Evolutionary conservation across 805 yeast genomes (phyloP).

Genomic region (Teunomyces stri): DNA sequence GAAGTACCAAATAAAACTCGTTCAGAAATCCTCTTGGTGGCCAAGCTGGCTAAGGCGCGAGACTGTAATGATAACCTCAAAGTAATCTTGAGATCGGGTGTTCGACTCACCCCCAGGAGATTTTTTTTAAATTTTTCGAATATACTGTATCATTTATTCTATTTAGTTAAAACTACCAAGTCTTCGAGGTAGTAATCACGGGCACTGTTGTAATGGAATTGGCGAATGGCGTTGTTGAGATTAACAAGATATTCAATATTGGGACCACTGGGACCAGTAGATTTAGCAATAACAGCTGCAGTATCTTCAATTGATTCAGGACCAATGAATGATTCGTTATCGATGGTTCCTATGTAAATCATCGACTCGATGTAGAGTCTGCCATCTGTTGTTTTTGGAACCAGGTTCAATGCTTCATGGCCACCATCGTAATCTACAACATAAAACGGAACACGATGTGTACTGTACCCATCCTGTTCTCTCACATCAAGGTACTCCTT

Average conservation of each 20-base stretch:
- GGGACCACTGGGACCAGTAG: conserved; percentile 79
- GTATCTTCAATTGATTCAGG: conserved; percentile 64
- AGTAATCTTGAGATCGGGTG: conserved; percentile 49
- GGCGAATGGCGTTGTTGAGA: conserved; percentile 47
- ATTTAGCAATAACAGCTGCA: conserved; percentile 54
- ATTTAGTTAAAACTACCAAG: conserved; percentile 11
- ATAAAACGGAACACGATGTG: conserved; percentile 64
- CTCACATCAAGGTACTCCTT: conserved; percentile 70
- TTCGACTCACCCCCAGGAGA: conserved; percentile 51
- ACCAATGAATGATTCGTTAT: conserved; percentile 80
- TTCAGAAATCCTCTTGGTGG: conserved; percentile 36
- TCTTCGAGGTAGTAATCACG: conserved; percentile 38
- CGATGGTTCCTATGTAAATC: conserved; percentile 81
- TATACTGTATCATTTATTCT: conserved; percentile 9
- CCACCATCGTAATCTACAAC: conserved; percentile 28
- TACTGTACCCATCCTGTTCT: conserved; percentile 86
- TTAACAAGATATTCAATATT: conserved; percentile 68
- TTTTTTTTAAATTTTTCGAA: conserved; percentile 14
- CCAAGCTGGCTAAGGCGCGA: conserved; percentile 52
- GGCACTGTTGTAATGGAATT: conserved; percentile 18
- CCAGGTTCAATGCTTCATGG: conserved; percentile 9
- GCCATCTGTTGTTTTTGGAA: conserved; percentile 28
- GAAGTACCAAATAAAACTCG: neutral
- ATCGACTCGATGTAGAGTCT: conserved; percentile 49
- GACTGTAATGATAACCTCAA: conserved; percentile 39